Evolutionary conservation across 2,329 filamentous ascomycete genomes (phyloP).

Genomic region (Epichloe typhina): DNA sequence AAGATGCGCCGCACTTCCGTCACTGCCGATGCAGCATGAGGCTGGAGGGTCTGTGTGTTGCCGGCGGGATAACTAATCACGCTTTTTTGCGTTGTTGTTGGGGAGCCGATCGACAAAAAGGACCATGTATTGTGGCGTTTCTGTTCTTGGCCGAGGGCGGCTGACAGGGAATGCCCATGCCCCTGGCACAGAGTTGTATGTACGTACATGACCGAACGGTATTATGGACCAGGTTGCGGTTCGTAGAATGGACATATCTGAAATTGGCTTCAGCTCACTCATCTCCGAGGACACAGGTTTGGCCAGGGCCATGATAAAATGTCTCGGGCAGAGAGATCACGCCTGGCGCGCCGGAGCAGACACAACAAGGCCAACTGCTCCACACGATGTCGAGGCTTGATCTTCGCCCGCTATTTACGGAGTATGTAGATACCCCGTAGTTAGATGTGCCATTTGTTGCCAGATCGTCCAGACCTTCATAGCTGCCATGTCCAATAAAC

Average conservation of each 20-base stretch:
- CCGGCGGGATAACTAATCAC: not conserved
- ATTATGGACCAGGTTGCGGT: not conserved
- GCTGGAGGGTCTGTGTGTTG: not conserved
- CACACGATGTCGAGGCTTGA: not conserved
- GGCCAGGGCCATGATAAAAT: conserved; percentile 6
- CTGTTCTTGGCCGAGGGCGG: not conserved
- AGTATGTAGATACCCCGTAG: too few relatives aligned
- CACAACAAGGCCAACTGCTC: not conserved
- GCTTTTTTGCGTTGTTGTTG: not conserved
- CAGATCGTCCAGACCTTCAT: not conserved
- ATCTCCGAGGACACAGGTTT: conserved; percentile 3
- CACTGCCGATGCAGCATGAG: not conserved
- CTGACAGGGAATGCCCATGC: conserved; percentile 1
- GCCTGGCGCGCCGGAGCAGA: not conserved
- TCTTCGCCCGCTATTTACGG: not conserved
- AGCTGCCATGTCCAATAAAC: not conserved
- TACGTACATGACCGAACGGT: not conserved
- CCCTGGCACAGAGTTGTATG: not conserved
- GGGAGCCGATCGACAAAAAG: not conserved
- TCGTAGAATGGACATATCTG: not conserved
- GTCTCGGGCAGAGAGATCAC: conserved; percentile 8
- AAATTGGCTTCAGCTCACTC: not conserved
- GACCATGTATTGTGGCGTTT: not conserved
- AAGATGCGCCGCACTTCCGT: not conserved
- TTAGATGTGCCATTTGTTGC: not conserved